Percentiles rank a stretch among this genome's conserved stretches.
phyloP scores from a whole-genome alignment of 768 basidiomycete species.

The Boletus tylopilopsis region DNA sequence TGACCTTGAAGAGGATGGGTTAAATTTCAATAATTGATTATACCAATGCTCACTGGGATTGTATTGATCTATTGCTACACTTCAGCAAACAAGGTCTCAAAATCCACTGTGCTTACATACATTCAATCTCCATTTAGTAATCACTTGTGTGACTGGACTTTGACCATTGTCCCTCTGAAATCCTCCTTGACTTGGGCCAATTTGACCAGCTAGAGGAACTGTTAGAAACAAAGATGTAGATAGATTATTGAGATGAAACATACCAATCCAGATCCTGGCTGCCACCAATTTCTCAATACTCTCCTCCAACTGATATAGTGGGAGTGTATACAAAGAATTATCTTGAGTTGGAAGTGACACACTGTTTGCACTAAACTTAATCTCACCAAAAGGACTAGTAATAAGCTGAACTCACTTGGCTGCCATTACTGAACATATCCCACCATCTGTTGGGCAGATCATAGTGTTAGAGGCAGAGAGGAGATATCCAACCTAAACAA shows the following conservation, averaged over 20 bases:
- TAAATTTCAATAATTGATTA: neutral
- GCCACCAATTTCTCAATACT: conserved; percentile 2
- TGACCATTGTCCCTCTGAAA: neutral
- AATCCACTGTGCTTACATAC: neutral
- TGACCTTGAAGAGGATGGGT: neutral
- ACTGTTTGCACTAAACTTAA: neutral
- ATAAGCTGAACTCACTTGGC: neutral
- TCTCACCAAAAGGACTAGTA: too few relatives aligned
- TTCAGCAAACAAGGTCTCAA: neutral
- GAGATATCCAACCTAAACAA: neutral
- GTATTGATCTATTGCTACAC: conserved; percentile 6
- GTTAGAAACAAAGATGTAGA: neutral
- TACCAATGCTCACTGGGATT: conserved; percentile 9
- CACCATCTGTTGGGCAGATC: neutral
- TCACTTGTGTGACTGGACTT: conserved; percentile 5
- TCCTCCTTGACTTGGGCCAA: conserved; percentile 4
- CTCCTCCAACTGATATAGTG: neutral
- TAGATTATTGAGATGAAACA: neutral
- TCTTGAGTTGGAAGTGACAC: neutral
- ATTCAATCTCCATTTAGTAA: conserved; percentile 12
- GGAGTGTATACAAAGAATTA: neutral
- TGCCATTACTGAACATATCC: neutral
- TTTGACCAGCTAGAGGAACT: conserved; percentile 1
- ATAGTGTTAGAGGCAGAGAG: neutral
- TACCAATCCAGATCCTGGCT: conserved; percentile 11